A percentile compares a stretch with the other conserved stretches of the same genome.
Conservation (phyloP, 495 filamentous ascomycete species). For the Tuber calosporum region DNA sequence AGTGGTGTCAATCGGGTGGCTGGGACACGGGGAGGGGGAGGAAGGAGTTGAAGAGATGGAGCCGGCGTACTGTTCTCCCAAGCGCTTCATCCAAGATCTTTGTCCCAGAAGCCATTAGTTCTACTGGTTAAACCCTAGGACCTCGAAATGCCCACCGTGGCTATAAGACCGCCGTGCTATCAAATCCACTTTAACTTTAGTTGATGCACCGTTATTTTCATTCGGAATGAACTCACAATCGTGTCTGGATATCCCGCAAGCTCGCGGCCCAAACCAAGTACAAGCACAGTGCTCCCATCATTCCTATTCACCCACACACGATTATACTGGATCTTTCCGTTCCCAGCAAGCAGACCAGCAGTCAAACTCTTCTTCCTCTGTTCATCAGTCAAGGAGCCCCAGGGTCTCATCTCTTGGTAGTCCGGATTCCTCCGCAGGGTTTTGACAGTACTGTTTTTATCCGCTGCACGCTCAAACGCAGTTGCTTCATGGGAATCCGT, state of each 20-base stretch:
- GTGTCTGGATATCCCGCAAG: conserved; percentile 29
- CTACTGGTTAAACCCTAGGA: not conserved
- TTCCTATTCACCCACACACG: conserved; percentile 26
- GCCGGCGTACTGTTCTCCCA: conserved; percentile 28
- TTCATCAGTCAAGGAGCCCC: conserved; percentile 21
- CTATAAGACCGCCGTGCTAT: conserved; percentile 32
- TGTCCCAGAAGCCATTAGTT: not conserved
- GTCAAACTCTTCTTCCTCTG: conserved; percentile 16
- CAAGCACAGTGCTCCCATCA: conserved; percentile 25
- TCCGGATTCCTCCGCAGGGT: conserved; percentile 21
- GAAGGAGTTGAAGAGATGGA: not conserved
- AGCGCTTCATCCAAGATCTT: conserved; percentile 33
- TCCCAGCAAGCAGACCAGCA: conserved; percentile 20
- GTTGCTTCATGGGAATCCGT: conserved; percentile 10
- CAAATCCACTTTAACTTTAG: conserved; percentile 8
- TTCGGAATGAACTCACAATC: conserved; percentile 15
- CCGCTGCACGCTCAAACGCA: conserved; percentile 18
- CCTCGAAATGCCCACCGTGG: conserved; percentile 18
- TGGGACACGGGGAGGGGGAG: not conserved
- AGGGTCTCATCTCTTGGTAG: conserved; percentile 22
- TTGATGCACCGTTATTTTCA: not conserved
- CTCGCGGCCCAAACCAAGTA: conserved; percentile 27
- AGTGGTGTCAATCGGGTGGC: not conserved
- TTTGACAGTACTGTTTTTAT: conserved; percentile 22
- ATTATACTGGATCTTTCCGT: conserved; percentile 27